Base-by-base conservation (phyloP, 805 yeast species). In the Candida pseudoglaebosa region DNA sequence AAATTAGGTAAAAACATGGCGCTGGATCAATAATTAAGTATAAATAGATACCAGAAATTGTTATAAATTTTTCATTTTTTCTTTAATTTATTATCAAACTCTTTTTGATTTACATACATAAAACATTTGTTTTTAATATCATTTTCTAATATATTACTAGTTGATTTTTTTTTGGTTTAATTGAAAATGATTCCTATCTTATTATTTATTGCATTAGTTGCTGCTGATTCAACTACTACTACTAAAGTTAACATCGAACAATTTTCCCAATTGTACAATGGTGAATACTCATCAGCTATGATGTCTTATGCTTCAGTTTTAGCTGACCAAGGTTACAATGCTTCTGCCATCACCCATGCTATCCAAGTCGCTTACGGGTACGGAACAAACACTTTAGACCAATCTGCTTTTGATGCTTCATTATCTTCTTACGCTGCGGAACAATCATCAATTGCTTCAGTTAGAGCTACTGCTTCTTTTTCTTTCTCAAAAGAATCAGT, bases 401-500 rank as follows among this genome's bases (percentile, higher is more conserved):
- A 33, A 33, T 21, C 36, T 33, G 22, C 36, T 22, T 33, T 21
- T 18, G 14, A 21, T 8, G 19, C 22, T 4, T 33, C 14, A 4
- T 33, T 33, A n/a, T 33, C 36, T 13, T 17, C 4, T 4, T 10
- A 33, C 8, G 21, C 12, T 33, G 24, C 15, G 8, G 32, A 34
- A 14, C 24, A 15, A 24, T 9, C 24, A 16, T 32, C 39, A 7
- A 33, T 32, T 12, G 33, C 41, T 19, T 34, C 36, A 15, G 28
- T 26, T 6, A 24, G 21, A 21, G 37, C 38, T 24, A 29, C 30
- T 30, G 36, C 35, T 12, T 24, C 33, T 19, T 39, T 40, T 28
- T 33, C 34, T 14, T 30, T 35, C n/a, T 22, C 34, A 20, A 19
- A 37, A 18, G 40, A 31, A 32, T 37, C 40, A 17, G 39, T 14